Percentiles rank a stretch among this genome's conserved stretches.
Conservation (phyloP, 441 rosid genomes). For the Jatropha podagrica region DNA sequence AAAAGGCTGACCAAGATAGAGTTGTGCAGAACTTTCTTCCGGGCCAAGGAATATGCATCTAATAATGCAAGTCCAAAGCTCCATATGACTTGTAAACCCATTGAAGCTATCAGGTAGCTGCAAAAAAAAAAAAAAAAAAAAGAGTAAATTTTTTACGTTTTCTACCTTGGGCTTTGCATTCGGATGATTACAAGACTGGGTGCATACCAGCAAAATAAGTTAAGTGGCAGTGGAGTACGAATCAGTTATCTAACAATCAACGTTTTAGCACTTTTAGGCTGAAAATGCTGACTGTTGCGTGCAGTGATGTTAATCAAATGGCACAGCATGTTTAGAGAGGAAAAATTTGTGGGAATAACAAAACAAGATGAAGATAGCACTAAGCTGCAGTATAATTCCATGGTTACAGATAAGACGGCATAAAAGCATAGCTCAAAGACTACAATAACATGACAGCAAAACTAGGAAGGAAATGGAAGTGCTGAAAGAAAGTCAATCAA, state of each 20-base stretch:
- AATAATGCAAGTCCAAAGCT: conserved; percentile 95
- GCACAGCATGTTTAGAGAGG: not conserved
- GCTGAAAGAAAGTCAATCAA: not conserved
- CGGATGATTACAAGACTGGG: not conserved
- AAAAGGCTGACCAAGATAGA: conserved; percentile 85
- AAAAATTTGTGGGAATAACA: not conserved
- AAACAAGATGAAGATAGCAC: not conserved
- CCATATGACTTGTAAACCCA: conserved; percentile 96
- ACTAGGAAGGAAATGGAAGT: too few relatives aligned
- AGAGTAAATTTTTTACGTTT: not conserved
- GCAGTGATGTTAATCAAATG: not conserved
- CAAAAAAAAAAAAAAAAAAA: conserved; percentile 13
- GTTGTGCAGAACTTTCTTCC: conserved; percentile 75
- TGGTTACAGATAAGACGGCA: not conserved
- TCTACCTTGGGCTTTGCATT: not conserved
- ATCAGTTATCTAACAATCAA: not conserved
- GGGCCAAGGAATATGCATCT: conserved; percentile 67
- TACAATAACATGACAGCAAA: not conserved
- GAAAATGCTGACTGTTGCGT: not conserved
- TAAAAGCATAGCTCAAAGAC: not conserved
- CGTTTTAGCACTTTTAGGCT: not conserved
- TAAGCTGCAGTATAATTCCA: not conserved
- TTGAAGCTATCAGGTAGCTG: conserved; percentile 94
- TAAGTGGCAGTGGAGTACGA: not conserved
- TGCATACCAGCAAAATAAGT: not conserved